phyloP scores from a whole-genome alignment of 495 filamentous ascomycete species.

The Talaromyces trachyspermus region DNA sequence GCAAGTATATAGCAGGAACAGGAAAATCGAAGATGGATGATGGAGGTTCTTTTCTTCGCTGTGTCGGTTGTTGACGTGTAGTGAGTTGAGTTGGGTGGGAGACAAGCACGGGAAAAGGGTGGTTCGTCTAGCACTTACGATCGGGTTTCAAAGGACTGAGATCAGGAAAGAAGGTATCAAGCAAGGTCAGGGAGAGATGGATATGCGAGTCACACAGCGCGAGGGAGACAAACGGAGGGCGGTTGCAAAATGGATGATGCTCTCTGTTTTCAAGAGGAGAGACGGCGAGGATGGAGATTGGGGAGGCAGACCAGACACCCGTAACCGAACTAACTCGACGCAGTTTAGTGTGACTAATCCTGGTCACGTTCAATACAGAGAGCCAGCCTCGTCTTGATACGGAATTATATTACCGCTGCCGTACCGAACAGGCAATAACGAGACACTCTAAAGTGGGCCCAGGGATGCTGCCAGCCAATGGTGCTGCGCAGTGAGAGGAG shows the following conservation, averaged over 20 bases:
- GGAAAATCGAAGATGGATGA: constrained; percentile 8
- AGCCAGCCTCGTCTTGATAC: too few species aligned
- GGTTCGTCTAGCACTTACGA: constrained; percentile 33
- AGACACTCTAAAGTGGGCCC: too few species aligned
- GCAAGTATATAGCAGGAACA: constrained; percentile 9
- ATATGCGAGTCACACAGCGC: too few species aligned
- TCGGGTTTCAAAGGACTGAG: constrained; percentile 13
- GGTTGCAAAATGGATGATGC: constrained; percentile 1
- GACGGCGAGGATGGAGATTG: constrained; percentile 7
- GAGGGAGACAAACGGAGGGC: too few species aligned
- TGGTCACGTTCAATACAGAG: too few species aligned
- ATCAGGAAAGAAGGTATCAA: not conserved
- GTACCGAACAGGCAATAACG: too few species aligned
- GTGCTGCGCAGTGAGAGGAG: too few species aligned
- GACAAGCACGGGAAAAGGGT: constrained; percentile 31
- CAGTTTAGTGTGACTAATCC: too few species aligned
- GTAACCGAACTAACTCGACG: too few species aligned
- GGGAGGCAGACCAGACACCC: constrained; percentile 1
- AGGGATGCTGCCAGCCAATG: too few species aligned
- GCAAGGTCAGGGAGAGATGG: not conserved
- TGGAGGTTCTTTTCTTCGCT: constrained; percentile 20
- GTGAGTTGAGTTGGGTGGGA: too few species aligned
- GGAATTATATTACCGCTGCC: too few species aligned
- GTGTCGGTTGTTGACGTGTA: constrained; percentile 27
- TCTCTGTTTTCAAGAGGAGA: constrained; percentile 6